These are phyloP conservation scores for Mucor mucedo DNA, from an alignment of 371 early-diverging fungal species.

Conservation along the genomic window DNA sequence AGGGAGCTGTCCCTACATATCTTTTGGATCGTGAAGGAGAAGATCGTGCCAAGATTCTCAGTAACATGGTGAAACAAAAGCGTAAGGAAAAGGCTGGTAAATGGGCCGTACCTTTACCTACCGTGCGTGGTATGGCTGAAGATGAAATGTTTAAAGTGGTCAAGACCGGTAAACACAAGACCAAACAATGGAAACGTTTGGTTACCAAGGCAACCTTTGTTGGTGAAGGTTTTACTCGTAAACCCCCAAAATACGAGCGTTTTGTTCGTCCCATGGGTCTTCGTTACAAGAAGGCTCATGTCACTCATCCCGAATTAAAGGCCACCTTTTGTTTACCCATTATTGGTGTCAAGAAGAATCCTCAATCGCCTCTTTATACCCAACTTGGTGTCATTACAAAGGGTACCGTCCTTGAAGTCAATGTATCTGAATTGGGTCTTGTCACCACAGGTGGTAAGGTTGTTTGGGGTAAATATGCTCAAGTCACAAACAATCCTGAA, in stretches of 20 bases:
- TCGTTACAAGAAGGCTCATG: slow-evolving; percentile 99
- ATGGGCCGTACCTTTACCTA: slow-evolving; percentile 98
- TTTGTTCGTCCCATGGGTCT: slow-evolving; percentile 99
- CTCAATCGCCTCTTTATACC: slow-evolving; percentile 97
- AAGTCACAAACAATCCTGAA: slow-evolving; percentile 94
- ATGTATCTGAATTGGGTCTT: slow-evolving; percentile 95
- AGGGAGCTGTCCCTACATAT: slow-evolving; percentile 98
- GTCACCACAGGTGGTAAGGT: slow-evolving; percentile 99
- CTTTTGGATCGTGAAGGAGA: slow-evolving; percentile 99
- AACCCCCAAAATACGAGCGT: slow-evolving; percentile 99
- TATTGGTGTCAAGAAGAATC: slow-evolving; percentile 99
- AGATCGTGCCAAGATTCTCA: slow-evolving; percentile 94
- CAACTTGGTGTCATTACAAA: slow-evolving; percentile 99
- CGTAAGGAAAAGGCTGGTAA: slow-evolving; percentile 99
- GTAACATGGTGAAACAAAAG: slow-evolving; percentile 99
- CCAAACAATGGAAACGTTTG: slow-evolving; percentile 99
- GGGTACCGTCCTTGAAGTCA: slow-evolving; percentile 99
- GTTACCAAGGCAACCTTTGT: slow-evolving; percentile 99
- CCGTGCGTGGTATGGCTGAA: slow-evolving; percentile 99
- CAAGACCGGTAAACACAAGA: slow-evolving; percentile 95
- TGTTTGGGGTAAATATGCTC: slow-evolving; percentile 99
- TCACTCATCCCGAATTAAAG: slow-evolving; percentile 99
- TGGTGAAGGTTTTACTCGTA: slow-evolving; percentile 98
- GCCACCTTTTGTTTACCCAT: slow-evolving; percentile 99
- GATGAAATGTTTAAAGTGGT: slow-evolving; percentile 99